A percentile compares a stretch with the other conserved stretches of the same genome.
phyloP scores from a whole-genome alignment of 2,329 filamentous ascomycete species.

The Camillea tinctor region DNA sequence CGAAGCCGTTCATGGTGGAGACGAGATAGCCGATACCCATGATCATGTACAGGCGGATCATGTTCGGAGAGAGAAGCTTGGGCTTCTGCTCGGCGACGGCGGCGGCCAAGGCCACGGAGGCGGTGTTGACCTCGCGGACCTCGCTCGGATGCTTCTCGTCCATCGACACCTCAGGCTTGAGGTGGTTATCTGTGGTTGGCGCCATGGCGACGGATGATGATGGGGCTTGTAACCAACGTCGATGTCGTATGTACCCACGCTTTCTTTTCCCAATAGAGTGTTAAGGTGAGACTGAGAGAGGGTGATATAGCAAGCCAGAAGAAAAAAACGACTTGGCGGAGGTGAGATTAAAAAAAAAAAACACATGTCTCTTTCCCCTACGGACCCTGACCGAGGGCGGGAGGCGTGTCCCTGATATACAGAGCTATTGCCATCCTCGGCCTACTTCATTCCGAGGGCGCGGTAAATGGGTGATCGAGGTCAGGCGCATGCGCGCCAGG shows the following conservation, averaged over 20 bases:
- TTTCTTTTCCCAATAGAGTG: no score
- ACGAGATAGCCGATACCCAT: conserved; percentile 41
- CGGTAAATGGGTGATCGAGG: neutral
- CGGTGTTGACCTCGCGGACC: conserved; percentile 35
- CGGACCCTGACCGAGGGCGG: neutral
- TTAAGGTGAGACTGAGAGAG: no score
- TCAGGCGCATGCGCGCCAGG: neutral
- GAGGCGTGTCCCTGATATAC: neutral
- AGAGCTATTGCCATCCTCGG: conserved; percentile 1
- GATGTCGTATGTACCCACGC: no score
- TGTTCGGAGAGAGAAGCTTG: conserved; percentile 32
- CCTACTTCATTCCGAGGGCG: conserved; percentile 4
- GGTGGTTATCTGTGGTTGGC: conserved; percentile 8
- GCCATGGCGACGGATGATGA: conserved; percentile 14
- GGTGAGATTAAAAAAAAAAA: no score
- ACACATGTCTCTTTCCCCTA: no score
- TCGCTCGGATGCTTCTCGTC: conserved; percentile 26
- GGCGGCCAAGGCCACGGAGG: conserved; percentile 36
- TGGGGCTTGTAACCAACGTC: neutral
- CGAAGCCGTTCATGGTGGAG: conserved; percentile 57
- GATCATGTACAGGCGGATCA: conserved; percentile 38
- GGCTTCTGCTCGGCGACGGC: conserved; percentile 36
- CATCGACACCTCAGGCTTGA: conserved; percentile 18
- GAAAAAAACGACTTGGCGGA: no score
- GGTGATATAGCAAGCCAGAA: no score